Evolutionary conservation across 2,329 filamentous ascomycete species (phyloP).

Genomic region (Periglandula ipomoeae): DNA sequence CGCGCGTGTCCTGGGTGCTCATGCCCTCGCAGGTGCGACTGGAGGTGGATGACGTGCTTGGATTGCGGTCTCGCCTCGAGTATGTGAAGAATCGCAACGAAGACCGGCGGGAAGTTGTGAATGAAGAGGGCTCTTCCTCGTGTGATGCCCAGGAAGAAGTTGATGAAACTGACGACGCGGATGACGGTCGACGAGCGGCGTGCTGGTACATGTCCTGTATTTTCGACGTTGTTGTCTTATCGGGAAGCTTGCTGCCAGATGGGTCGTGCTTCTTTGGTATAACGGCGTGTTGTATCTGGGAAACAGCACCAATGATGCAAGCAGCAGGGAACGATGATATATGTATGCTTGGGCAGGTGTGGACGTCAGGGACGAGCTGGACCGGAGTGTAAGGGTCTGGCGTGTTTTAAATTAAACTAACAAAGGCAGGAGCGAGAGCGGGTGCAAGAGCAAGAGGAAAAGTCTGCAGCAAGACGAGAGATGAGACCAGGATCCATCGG

Average conservation of each 20-base stretch:
- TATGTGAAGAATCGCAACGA: constrained; percentile 7
- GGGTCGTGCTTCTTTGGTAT: background rate
- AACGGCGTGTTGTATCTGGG: background rate
- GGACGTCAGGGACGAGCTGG: background rate
- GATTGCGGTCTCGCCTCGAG: constrained; percentile 4
- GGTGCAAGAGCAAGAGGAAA: background rate
- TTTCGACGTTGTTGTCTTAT: background rate
- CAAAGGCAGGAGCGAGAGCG: too few species aligned
- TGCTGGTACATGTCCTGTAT: background rate
- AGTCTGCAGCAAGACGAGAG: background rate
- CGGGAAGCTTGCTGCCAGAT: background rate
- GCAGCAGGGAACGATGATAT: background rate
- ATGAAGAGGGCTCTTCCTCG: constrained; percentile 3
- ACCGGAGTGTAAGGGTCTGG: background rate
- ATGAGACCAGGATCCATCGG: constrained; percentile 1
- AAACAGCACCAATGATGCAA: too few species aligned
- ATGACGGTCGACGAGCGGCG: constrained; percentile 2
- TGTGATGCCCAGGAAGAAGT: constrained; percentile 1
- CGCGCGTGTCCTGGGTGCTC: constrained; percentile 28
- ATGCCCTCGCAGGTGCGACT: constrained; percentile 24
- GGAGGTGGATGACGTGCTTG: constrained; percentile 10
- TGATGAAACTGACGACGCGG: constrained; percentile 5
- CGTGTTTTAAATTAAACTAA: background rate
- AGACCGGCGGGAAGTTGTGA: constrained; percentile 17
- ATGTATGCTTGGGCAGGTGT: background rate